These are phyloP conservation scores for Geosiphon pyriformis DNA, from an alignment of 192 early-diverging fungal genomes.

Conservation along the genomic window DNA sequence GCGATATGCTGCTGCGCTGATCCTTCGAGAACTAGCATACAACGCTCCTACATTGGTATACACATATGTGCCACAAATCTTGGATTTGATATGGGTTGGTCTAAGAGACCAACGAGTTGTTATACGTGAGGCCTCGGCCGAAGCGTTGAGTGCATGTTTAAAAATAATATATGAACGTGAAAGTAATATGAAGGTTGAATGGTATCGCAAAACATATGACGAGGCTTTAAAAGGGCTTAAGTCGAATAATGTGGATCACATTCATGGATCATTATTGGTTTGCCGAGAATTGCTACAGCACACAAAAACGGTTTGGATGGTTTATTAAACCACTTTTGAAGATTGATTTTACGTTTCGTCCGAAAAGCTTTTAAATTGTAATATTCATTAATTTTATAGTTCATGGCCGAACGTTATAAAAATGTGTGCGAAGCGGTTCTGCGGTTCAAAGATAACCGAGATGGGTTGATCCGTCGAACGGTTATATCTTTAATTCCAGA, in stretches of 20 bases:
- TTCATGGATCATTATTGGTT: slow-evolving; percentile 83
- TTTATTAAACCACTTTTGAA: not conserved
- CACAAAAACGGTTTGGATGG: slow-evolving; percentile 63
- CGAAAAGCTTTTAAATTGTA: not conserved
- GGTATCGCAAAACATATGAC: slow-evolving; percentile 78
- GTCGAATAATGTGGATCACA: slow-evolving; percentile 63
- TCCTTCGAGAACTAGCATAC: slow-evolving; percentile 65
- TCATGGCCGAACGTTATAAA: slow-evolving; percentile 75
- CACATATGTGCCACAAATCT: slow-evolving; percentile 69
- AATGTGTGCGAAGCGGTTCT: slow-evolving; percentile 74
- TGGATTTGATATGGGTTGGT: slow-evolving; percentile 81
- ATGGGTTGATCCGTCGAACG: slow-evolving; percentile 71
- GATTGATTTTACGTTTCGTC: not conserved
- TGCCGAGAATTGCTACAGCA: slow-evolving; percentile 75
- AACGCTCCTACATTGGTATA: slow-evolving; percentile 82
- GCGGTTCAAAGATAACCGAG: slow-evolving; percentile 69
- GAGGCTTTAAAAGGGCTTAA: slow-evolving; percentile 73
- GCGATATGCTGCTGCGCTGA: slow-evolving; percentile 76
- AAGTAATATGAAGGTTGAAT: slow-evolving; percentile 48
- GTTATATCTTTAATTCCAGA: slow-evolving; percentile 80
- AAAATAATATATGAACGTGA: slow-evolving; percentile 77
- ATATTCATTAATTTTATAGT: slow-evolving; percentile 42
- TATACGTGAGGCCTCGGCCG: slow-evolving; percentile 78
- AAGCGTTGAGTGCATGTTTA: slow-evolving; percentile 72
- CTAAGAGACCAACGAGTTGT: slow-evolving; percentile 70